phyloP scores from a whole-genome alignment of 2,329 filamentous ascomycete species.

The Arthroderma sp. region DNA sequence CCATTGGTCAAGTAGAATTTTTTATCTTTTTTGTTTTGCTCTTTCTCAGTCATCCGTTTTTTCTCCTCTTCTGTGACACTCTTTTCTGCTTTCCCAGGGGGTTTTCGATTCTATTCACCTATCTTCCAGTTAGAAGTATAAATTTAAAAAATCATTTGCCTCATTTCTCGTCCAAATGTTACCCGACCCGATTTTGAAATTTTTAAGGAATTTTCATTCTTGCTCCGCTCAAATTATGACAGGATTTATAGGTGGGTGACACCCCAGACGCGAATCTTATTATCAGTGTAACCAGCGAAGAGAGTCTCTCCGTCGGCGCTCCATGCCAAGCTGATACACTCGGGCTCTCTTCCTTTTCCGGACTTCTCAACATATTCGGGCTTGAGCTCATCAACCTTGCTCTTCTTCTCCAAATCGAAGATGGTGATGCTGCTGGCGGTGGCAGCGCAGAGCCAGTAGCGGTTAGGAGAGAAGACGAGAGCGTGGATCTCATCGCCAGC shows the following conservation, averaged over 20 bases:
- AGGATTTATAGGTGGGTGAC: constrained; percentile 44
- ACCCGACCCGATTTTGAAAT: constrained; percentile 19
- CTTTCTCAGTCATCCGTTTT: too few species aligned
- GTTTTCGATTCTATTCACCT: too few species aligned
- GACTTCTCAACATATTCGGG: constrained; percentile 89
- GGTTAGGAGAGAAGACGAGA: constrained; percentile 99
- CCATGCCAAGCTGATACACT: constrained; percentile 97
- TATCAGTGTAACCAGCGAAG: constrained; percentile 99
- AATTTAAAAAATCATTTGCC: constrained; percentile 21
- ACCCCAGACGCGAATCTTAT: constrained; percentile 96
- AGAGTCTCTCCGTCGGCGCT: constrained; percentile 96
- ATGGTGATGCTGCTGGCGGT: constrained; percentile 98
- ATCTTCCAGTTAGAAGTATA: background rate
- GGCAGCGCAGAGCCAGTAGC: constrained; percentile 99
- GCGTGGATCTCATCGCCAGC: constrained; percentile 99
- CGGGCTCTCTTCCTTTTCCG: constrained; percentile 98
- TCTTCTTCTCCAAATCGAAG: constrained; percentile 99
- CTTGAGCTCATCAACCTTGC: constrained; percentile 99
- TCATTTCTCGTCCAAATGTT: constrained; percentile 28
- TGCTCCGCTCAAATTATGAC: constrained; percentile 60
- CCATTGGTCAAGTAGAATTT: too few species aligned
- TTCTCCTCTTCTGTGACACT: too few species aligned
- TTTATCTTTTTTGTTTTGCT: too few species aligned
- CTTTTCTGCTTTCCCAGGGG: too few species aligned
- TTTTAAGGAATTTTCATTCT: constrained; percentile 17